phyloP scores from a whole-genome alignment of 768 basidiomycete genomes.

The Russula vinacea region DNA sequence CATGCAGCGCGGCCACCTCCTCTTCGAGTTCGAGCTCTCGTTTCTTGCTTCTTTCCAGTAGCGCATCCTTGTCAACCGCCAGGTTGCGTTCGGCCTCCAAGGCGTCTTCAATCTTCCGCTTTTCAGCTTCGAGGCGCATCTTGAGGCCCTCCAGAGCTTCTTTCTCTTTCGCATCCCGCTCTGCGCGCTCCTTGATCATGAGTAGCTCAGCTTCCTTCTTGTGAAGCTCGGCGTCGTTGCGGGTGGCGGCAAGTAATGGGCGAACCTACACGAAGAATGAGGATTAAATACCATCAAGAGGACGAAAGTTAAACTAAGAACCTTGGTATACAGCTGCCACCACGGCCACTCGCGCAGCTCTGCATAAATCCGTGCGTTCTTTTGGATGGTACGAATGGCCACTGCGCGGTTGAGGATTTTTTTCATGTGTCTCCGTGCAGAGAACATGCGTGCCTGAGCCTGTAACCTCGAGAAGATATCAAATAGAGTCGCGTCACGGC shows the following conservation, averaged over 20 bases:
- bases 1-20: conserved; percentile 73
- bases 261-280: conserved; percentile 55
- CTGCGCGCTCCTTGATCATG: conserved; percentile 77
- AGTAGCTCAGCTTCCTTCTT: conserved; percentile 82
- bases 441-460: conserved; percentile 80
- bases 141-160: conserved; percentile 75
- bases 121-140: conserved; percentile 80
- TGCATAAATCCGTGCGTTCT: conserved; percentile 88
- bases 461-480: conserved; percentile 89
- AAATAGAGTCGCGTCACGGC: conserved; percentile 81
- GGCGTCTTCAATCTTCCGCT: conserved; percentile 74
- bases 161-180: conserved; percentile 79
- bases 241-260: conserved; percentile 86
- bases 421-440: conserved; percentile 84
- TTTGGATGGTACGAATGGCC: conserved; percentile 89
- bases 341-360: conserved; percentile 95
- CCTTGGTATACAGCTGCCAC: conserved; percentile 98
- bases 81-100: conserved; percentile 80
- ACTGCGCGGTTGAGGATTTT: conserved; percentile 91
- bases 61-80: conserved; percentile 75
- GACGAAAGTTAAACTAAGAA: conserved; percentile 28
- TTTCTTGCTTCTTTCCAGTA: conserved; percentile 79
- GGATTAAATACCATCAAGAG: not conserved
- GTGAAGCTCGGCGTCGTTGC: conserved; percentile 87
- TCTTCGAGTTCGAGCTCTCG: conserved; percentile 85